Conservation (phyloP, 169 alveolate genomes). For the Eimeria zaria region DNA sequence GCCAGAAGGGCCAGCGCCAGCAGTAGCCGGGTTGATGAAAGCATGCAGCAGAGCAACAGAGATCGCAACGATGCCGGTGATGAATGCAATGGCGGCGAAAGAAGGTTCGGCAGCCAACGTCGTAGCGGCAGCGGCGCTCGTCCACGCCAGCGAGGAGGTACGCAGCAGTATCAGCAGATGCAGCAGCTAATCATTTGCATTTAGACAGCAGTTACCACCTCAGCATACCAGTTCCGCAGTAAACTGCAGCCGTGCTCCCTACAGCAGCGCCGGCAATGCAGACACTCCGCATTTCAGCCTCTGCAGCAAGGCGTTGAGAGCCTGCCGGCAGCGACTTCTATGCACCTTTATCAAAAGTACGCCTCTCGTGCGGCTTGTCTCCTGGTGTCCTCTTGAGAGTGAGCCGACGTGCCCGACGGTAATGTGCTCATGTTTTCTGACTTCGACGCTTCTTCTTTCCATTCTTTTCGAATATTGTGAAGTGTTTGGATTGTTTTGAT, state of each 20-base stretch:
- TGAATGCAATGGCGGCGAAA: constrained; percentile 77
- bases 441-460: not conserved
- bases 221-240: constrained; percentile 78
- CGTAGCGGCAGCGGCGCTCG: constrained; percentile 82
- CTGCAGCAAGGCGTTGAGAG: constrained; percentile 79
- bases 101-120: constrained; percentile 80
- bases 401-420: constrained; percentile 60
- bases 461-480: not conserved
- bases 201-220: constrained; percentile 64
- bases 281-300: constrained; percentile 75
- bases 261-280: constrained; percentile 76
- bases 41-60: constrained; percentile 70
- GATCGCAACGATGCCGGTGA: constrained; percentile 78
- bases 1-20: constrained; percentile 69
- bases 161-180: constrained; percentile 80
- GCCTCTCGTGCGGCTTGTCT: constrained; percentile 75
- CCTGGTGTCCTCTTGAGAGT: constrained; percentile 18
- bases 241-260: constrained; percentile 68
- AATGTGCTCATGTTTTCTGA: constrained; percentile 40
- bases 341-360: constrained; percentile 79
- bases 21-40: constrained; percentile 71
- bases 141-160: constrained; percentile 82
- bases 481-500: not conserved
- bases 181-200: constrained; percentile 68
- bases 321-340: constrained; percentile 79